Evolutionary conservation across 805 yeast genomes (phyloP).

Genomic region (Lipomyces starkeyi): DNA sequence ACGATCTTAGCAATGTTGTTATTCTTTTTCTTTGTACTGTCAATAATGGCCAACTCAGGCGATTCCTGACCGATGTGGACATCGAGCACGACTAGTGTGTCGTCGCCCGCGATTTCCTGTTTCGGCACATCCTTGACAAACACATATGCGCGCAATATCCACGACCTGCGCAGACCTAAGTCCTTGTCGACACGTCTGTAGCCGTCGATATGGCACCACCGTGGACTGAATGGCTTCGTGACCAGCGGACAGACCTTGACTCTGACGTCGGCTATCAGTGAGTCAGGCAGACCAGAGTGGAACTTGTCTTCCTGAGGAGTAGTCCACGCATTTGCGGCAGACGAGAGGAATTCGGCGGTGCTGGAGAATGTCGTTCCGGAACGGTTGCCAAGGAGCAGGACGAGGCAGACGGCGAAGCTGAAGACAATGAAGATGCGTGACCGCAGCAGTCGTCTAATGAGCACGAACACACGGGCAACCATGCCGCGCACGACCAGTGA

Average conservation of each 20-base stretch:
- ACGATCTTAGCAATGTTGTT: neutral
- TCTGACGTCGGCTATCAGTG: conserved; percentile 15
- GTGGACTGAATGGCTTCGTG: conserved; percentile 25
- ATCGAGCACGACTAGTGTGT: conserved; percentile 35
- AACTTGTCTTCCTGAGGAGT: neutral
- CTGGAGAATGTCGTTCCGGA: neutral
- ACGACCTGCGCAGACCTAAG: conserved; percentile 52
- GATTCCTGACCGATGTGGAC: conserved; percentile 21
- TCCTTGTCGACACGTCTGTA: conserved; percentile 58
- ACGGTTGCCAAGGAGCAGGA: conserved; percentile 1
- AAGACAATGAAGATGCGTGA: conserved; percentile 17
- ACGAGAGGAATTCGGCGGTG: conserved; percentile 3
- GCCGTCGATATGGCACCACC: conserved; percentile 41
- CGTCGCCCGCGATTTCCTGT: conserved; percentile 39
- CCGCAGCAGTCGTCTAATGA: conserved; percentile 17
- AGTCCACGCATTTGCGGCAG: neutral
- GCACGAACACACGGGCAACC: conserved; percentile 14
- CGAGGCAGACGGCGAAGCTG: conserved; percentile 2
- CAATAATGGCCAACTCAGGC: conserved; percentile 14
- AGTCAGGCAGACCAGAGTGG: conserved; percentile 12
- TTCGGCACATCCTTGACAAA: conserved; percentile 43
- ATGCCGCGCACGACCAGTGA: conserved; percentile 15
- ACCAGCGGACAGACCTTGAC: conserved; percentile 16
- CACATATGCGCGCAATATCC: conserved; percentile 53
- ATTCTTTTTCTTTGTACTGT: neutral